These are phyloP conservation scores for Cantharellus cinnabarinus DNA, from an alignment of 768 basidiomycete species.

Conservation along the genomic window DNA sequence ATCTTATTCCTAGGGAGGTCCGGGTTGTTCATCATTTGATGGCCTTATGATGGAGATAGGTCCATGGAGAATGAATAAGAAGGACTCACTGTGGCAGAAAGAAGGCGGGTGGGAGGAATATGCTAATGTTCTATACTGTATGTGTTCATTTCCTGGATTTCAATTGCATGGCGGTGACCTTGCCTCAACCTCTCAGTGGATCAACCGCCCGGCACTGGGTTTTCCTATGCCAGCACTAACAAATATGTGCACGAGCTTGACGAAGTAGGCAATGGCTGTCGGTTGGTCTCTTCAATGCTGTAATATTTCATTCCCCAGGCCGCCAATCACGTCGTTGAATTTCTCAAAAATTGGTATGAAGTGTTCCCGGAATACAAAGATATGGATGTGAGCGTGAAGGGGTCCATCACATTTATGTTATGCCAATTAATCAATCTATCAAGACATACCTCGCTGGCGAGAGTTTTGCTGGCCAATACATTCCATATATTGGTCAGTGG, in stretches of 20 bases:
- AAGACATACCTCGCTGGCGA: slow-evolving; percentile 94
- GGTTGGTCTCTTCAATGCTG: background rate
- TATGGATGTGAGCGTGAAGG: slow-evolving; percentile 44
- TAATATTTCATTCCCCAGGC: slow-evolving; percentile 27
- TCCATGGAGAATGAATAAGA: slow-evolving; percentile 63
- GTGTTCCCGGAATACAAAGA: slow-evolving; percentile 75
- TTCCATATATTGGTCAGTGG: slow-evolving; percentile 72
- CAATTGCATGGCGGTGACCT: background rate
- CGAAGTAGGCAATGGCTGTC: slow-evolving; percentile 26
- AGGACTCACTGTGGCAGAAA: slow-evolving; percentile 45
- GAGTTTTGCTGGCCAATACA: slow-evolving; percentile 93
- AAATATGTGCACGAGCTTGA: slow-evolving; percentile 61
- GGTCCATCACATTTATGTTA: background rate
- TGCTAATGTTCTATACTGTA: slow-evolving; percentile 79
- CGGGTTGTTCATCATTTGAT: slow-evolving; percentile 94
- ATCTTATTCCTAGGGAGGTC: slow-evolving; percentile 47
- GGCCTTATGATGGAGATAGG: slow-evolving; percentile 98
- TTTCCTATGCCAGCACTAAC: slow-evolving; percentile 75
- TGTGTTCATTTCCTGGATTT: slow-evolving; percentile 14
- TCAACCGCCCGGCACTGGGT: slow-evolving; percentile 92
- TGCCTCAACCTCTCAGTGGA: slow-evolving; percentile 40
- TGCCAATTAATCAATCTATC: background rate
- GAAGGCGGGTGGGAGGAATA: slow-evolving; percentile 98
- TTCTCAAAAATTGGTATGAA: slow-evolving; percentile 69
- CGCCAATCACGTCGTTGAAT: slow-evolving; percentile 56